phyloP scores from a whole-genome alignment of 83 land plant species.

The Picea mariana region DNA sequence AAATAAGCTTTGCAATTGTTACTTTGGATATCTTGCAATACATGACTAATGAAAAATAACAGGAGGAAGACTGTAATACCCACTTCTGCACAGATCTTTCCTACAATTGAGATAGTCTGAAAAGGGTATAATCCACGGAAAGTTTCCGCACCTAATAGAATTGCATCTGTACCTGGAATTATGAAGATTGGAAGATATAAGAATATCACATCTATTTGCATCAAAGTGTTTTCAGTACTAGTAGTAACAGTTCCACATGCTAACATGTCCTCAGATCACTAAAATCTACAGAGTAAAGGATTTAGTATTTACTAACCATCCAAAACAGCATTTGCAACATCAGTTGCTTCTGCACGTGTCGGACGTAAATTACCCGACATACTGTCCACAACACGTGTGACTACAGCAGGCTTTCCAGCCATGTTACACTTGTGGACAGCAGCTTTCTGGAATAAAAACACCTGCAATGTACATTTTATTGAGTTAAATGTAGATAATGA shows the following conservation, averaged over 20 bases:
- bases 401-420: slow-evolving; percentile 47
- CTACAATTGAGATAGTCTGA: slow-evolving; percentile 82
- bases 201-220: too few species aligned
- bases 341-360: slow-evolving; percentile 56
- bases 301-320: slow-evolving; percentile 26
- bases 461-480: slow-evolving; percentile 12
- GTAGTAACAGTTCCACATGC: too few species aligned
- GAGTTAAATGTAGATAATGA: too few species aligned
- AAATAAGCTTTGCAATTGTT: too few species aligned
- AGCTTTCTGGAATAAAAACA: slow-evolving; percentile 50
- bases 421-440: slow-evolving; percentile 50
- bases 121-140: slow-evolving; percentile 85
- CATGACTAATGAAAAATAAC: too few species aligned
- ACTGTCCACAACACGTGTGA: slow-evolving; percentile 50
- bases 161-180: slow-evolving; percentile 74
- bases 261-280: too few species aligned
- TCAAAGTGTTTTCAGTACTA: too few species aligned
- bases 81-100: slow-evolving; percentile 87
- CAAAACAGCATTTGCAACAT: slow-evolving; percentile 51
- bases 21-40: too few species aligned
- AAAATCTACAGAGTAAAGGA: background rate
- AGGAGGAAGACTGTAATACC: too few species aligned
- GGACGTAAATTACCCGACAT: slow-evolving; percentile 50
- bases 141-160: slow-evolving; percentile 94
- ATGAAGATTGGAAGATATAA: background rate